Conservation (phyloP, 495 filamentous ascomycete genomes). For the Xylaria acuta region DNA sequence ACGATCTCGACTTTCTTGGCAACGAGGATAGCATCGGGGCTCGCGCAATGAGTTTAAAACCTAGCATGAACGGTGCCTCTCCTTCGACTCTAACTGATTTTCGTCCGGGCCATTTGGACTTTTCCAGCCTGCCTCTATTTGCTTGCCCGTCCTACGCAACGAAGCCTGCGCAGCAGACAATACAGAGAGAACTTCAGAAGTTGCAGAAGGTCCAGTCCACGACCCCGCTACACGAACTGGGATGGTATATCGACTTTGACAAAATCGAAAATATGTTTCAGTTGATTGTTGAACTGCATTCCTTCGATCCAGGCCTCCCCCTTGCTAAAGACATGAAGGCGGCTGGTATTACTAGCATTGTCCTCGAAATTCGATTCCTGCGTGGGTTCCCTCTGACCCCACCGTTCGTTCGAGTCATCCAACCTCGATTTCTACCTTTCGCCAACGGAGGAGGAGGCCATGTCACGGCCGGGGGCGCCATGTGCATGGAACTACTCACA, state of each 20-base stretch:
- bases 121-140: slow-evolving; percentile 62
- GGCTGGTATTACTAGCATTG: slow-evolving; percentile 65
- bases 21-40: slow-evolving; percentile 42
- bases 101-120: slow-evolving; percentile 65
- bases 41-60: background rate
- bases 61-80: background rate
- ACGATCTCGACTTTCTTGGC: slow-evolving; percentile 58
- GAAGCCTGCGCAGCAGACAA: slow-evolving; percentile 61
- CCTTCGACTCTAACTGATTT: slow-evolving; percentile 55
- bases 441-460: slow-evolving; percentile 81
- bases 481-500: slow-evolving; percentile 93
- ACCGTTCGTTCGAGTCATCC: slow-evolving; percentile 84
- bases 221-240: slow-evolving; percentile 71
- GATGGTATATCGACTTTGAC: slow-evolving; percentile 79
- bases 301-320: slow-evolving; percentile 72
- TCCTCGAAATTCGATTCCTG: slow-evolving; percentile 83
- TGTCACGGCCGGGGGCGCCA: slow-evolving; percentile 83
- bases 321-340: slow-evolving; percentile 77
- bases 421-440: slow-evolving; percentile 79
- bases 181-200: slow-evolving; percentile 67
- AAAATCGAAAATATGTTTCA: slow-evolving; percentile 75
- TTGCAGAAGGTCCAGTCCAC: slow-evolving; percentile 67
- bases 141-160: slow-evolving; percentile 74
- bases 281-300: slow-evolving; percentile 92
- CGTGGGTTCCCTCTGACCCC: slow-evolving; percentile 76